Percentiles rank a stretch among this genome's conserved stretches.
Evolutionary conservation across 179 eudicot species (phyloP).

Genomic region (Drosera spatulata): DNA sequence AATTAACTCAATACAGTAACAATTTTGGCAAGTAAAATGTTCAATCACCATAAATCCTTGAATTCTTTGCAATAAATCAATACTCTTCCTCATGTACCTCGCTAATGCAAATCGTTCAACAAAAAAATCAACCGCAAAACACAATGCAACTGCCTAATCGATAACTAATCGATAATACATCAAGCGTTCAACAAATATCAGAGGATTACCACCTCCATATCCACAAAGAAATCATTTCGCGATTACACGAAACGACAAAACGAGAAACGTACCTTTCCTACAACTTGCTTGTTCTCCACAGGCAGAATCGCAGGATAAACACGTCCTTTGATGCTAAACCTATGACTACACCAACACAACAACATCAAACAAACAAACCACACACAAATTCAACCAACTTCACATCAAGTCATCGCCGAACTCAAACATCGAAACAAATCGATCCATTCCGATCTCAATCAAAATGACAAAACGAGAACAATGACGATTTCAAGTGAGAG

Average conservation of each 20-base stretch:
- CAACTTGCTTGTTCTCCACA: conserved; percentile 56
- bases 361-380: background rate
- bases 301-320: conserved; percentile 93
- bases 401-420: too few relatives aligned
- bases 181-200: background rate
- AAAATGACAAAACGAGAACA: background rate
- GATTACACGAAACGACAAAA: background rate
- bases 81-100: too few relatives aligned
- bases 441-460: too few relatives aligned
- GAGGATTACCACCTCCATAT: background rate
- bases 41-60: too few relatives aligned
- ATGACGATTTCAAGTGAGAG: background rate
- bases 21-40: too few relatives aligned
- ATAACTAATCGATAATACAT: too few relatives aligned
- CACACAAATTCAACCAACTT: background rate
- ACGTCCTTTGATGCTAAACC: conserved; percentile 83
- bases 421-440: too few relatives aligned
- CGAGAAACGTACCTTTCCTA: conserved; percentile 53
- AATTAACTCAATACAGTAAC: too few relatives aligned
- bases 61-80: too few relatives aligned
- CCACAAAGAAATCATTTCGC: background rate
- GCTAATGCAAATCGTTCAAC: too few relatives aligned
- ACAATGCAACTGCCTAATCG: too few relatives aligned
- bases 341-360: conserved; percentile 33
- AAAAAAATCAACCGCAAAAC: too few relatives aligned